Conservation (phyloP, 2,329 filamentous ascomycete genomes). For the Colletotrichum lindemuthianum region DNA sequence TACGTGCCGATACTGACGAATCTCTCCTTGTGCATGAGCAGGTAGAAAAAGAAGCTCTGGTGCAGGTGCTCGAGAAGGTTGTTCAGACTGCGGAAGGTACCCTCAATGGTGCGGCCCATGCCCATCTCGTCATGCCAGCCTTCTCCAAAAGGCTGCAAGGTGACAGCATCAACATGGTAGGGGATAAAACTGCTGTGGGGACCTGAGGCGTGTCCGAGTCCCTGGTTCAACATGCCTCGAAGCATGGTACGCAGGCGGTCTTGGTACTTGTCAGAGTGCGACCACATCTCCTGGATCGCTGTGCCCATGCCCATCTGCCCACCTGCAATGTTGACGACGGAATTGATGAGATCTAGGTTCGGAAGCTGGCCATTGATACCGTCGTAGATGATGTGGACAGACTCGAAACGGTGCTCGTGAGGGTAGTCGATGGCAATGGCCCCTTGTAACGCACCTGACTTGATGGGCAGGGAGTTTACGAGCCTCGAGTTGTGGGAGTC, state of each 20-base stretch:
- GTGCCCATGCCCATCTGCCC: slow-evolving; percentile 92
- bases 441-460: slow-evolving; percentile 92
- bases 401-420: slow-evolving; percentile 84
- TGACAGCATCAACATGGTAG: slow-evolving; percentile 97
- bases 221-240: slow-evolving; percentile 91
- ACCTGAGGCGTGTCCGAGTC: slow-evolving; percentile 86
- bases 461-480: slow-evolving; percentile 83
- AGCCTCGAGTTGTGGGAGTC: slow-evolving; percentile 79
- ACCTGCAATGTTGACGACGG: slow-evolving; percentile 84
- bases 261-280: slow-evolving; percentile 79
- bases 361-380: slow-evolving; percentile 95
- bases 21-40: slow-evolving; percentile 88
- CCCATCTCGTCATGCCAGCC: slow-evolving; percentile 99
- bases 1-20: slow-evolving; percentile 99
- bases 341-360: slow-evolving; percentile 96
- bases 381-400: slow-evolving; percentile 92
- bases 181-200: slow-evolving; percentile 97
- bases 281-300: slow-evolving; percentile 86
- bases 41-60: slow-evolving; percentile 99
- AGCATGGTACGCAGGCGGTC: slow-evolving; percentile 89
- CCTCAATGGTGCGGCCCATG: slow-evolving; percentile 88
- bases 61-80: slow-evolving; percentile 96
- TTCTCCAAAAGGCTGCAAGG: slow-evolving; percentile 86
- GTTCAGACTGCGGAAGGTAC: slow-evolving; percentile 91
- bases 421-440: slow-evolving; percentile 95